A percentile compares a stretch with the other conserved stretches of the same genome.
These are phyloP conservation scores for Stachybotrys echinatus DNA, from an alignment of 2,329 filamentous ascomycete genomes.

Conservation along the genomic window DNA sequence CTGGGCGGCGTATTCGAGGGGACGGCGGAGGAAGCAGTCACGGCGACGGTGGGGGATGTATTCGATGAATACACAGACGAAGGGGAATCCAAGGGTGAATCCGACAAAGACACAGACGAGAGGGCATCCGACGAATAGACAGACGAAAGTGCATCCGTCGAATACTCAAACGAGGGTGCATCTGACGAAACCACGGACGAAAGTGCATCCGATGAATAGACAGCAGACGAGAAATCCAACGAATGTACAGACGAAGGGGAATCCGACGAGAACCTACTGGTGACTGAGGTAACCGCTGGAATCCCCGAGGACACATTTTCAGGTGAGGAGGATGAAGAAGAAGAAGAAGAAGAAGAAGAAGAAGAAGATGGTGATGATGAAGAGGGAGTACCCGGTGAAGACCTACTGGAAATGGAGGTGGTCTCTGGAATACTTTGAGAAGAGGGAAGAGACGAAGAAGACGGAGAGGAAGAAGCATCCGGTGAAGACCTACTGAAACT, in stretches of 20 bases:
- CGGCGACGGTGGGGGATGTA: background rate
- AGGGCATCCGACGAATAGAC: background rate
- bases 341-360: constrained; percentile 15
- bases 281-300: constrained; percentile 17
- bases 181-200: no score
- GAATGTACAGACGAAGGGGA: constrained; percentile 9
- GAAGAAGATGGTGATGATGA: constrained; percentile 20
- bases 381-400: constrained; percentile 16
- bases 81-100: background rate
- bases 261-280: constrained; percentile 9
- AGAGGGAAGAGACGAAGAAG: no score
- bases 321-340: constrained; percentile 22
- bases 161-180: no score
- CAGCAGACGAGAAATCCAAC: constrained; percentile 11
- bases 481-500: constrained; percentile 24
- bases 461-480: no score
- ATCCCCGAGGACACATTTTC: constrained; percentile 10
- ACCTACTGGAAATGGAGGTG: constrained; percentile 5
- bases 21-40: constrained; percentile 4
- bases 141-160: no score
- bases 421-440: background rate
- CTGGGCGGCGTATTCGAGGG: background rate
- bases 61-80: background rate
- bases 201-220: no score
- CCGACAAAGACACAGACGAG: no score